A percentile compares a stretch with the other conserved stretches of the same genome.
Evolutionary conservation across 306 rosid species (phyloP).

Genomic region (Hippophae gyantsensis): DNA sequence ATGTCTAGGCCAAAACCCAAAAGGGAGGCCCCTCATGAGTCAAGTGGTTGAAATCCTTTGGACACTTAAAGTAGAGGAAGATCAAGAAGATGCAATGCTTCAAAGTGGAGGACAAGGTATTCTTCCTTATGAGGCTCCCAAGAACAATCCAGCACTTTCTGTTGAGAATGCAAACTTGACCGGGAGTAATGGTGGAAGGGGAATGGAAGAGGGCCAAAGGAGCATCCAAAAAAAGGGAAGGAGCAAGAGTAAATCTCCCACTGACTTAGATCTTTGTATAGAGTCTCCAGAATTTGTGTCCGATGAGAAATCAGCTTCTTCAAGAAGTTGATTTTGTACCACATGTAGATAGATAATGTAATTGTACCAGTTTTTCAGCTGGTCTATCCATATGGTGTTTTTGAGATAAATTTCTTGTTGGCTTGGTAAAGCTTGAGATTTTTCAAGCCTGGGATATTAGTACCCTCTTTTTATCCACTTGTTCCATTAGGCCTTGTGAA

Average conservation of each 20-base stretch:
- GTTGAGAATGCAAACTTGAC: slow-evolving; percentile 5
- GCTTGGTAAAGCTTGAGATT: too few relatives aligned
- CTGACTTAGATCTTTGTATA: slow-evolving; percentile 14
- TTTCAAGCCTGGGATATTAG: too few relatives aligned
- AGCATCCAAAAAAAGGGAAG: slow-evolving; percentile 23
- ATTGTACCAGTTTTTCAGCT: too few relatives aligned
- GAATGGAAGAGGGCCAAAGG: slow-evolving; percentile 9
- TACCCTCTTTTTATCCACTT: too few relatives aligned
- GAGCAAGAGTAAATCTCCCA: slow-evolving; percentile 28
- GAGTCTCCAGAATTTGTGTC: slow-evolving; percentile 21
- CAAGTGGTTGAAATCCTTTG: slow-evolving; percentile 71
- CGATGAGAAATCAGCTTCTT: slow-evolving; percentile 24
- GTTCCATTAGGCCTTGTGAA: too few relatives aligned
- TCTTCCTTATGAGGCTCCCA: slow-evolving; percentile 70
- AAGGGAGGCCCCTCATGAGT: slow-evolving; percentile 86
- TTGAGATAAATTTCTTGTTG: too few relatives aligned
- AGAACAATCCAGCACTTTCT: slow-evolving; percentile 18
- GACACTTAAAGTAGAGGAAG: slow-evolving; percentile 39
- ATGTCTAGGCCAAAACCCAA: slow-evolving; percentile 90
- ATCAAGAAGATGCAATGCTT: slow-evolving; percentile 45
- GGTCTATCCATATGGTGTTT: too few relatives aligned
- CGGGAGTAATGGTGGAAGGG: slow-evolving; percentile 6
- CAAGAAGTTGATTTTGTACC: slow-evolving; percentile 25
- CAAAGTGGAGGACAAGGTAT: slow-evolving; percentile 47
- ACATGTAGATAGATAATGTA: background rate